These are phyloP conservation scores for Pogostemon cablin DNA, from an alignment of 257 asterid species.

Conservation along the genomic window DNA sequence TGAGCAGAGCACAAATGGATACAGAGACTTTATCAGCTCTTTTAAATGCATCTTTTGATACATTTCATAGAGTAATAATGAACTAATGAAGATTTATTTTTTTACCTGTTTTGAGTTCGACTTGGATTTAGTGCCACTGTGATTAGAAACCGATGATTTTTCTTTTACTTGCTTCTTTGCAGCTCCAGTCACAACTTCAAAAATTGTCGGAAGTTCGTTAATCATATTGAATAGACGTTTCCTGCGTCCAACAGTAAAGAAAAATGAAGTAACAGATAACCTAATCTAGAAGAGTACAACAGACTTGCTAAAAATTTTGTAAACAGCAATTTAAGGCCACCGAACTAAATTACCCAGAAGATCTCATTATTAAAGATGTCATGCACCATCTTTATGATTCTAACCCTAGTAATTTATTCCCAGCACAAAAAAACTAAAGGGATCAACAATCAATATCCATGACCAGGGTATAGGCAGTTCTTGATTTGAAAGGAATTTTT, in stretches of 20 bases:
- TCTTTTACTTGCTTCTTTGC: slow-evolving; percentile 74
- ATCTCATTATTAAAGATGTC: too few relatives aligned
- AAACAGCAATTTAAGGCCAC: slow-evolving; percentile 12
- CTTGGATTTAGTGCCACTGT: slow-evolving; percentile 67
- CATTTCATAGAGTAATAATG: slow-evolving; percentile 10
- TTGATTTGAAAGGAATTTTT: background rate
- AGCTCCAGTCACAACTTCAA: slow-evolving; percentile 82
- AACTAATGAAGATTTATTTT: background rate
- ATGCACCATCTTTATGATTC: too few relatives aligned
- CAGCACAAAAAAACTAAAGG: background rate
- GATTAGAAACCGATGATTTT: slow-evolving; percentile 62
- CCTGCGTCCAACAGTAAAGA: slow-evolving; percentile 53
- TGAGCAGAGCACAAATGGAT: background rate
- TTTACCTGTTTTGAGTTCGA: slow-evolving; percentile 61
- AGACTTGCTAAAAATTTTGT: slow-evolving; percentile 6
- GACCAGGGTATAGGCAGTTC: background rate
- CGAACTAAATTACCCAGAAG: background rate
- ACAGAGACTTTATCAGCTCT: background rate
- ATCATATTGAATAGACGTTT: slow-evolving; percentile 76
- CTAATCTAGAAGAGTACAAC: slow-evolving; percentile 22
- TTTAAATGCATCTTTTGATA: background rate
- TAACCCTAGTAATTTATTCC: too few relatives aligned
- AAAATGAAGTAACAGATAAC: slow-evolving; percentile 27
- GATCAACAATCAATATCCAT: background rate
- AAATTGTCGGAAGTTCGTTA: slow-evolving; percentile 82